phyloP scores from a whole-genome alignment of 2,329 filamentous ascomycete species.

The Aspergillus uvarum region DNA sequence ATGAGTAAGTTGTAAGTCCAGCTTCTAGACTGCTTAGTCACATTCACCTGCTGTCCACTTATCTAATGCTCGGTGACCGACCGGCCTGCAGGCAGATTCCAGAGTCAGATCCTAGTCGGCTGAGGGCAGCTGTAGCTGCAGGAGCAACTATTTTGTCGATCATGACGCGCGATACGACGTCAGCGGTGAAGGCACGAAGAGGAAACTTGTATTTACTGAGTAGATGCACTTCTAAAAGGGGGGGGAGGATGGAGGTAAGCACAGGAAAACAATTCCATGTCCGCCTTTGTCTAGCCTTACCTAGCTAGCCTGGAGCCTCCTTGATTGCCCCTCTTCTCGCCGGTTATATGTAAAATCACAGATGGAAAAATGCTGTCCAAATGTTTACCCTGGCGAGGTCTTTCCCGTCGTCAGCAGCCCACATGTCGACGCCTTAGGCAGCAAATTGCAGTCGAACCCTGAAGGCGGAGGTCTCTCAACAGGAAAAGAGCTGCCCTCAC shows the following conservation, averaged over 20 bases:
- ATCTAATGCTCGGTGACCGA: neutral
- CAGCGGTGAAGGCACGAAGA: neutral
- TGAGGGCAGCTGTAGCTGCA: neutral
- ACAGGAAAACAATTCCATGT: neutral
- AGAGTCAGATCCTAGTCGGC: neutral
- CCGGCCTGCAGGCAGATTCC: neutral
- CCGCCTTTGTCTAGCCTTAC: neutral
- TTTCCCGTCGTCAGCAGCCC: no score
- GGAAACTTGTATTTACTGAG: neutral
- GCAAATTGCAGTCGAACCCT: neutral
- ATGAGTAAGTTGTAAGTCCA: neutral
- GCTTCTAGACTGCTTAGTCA: conserved; percentile 18
- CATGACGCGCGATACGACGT: conserved; percentile 3
- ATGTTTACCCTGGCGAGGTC: no score
- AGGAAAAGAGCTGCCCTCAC: neutral
- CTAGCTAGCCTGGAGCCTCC: neutral
- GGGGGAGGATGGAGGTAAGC: neutral
- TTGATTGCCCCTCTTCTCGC: neutral
- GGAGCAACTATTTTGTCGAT: conserved; percentile 1
- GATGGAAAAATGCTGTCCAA: neutral
- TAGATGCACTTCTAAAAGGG: no score
- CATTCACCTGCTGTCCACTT: neutral
- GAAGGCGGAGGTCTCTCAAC: neutral
- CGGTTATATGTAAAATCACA: neutral
- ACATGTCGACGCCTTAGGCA: neutral